These are phyloP conservation scores for Candida albicans DNA, from an alignment of 1,139 yeast species.

Conservation along the genomic window DNA sequence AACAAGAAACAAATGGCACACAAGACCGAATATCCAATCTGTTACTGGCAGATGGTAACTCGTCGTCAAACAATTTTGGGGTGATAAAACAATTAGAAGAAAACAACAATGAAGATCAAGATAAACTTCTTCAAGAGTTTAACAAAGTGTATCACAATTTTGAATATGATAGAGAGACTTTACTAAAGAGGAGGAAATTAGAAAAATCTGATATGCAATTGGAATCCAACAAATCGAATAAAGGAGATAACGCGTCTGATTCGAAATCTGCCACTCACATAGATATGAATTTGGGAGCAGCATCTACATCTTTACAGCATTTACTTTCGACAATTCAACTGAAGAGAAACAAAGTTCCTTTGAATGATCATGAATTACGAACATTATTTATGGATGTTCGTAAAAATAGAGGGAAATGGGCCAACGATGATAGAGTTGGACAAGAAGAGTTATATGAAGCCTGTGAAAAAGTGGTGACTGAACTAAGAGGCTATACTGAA, in stretches of 20 bases:
- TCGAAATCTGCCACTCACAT: constrained; percentile 10
- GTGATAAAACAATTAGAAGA: constrained; percentile 5
- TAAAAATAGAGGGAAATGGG: constrained; percentile 96
- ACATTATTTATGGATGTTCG: constrained; percentile 88
- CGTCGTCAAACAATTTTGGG: background rate
- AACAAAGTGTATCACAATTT: constrained; percentile 76
- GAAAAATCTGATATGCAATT: constrained; percentile 78
- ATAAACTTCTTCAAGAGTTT: constrained; percentile 39
- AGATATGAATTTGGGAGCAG: constrained; percentile 42
- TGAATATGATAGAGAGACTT: constrained; percentile 79
- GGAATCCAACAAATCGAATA: constrained; percentile 33
- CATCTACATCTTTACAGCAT: constrained; percentile 81
- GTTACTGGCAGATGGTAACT: background rate
- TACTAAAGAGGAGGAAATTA: constrained; percentile 71
- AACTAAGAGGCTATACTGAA: constrained; percentile 88
- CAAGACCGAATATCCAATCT: background rate
- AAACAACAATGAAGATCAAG: constrained; percentile 34
- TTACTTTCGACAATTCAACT: constrained; percentile 75
- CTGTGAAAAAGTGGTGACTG: constrained; percentile 90
- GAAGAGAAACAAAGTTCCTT: constrained; percentile 67
- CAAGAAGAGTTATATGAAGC: constrained; percentile 98
- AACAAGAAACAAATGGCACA: background rate
- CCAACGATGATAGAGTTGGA: constrained; percentile 88
- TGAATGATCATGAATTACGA: constrained; percentile 84
- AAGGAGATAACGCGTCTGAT: constrained; percentile 6